Conservation (phyloP, 305 asterid genomes). For the Nicotiana rustica region DNA sequence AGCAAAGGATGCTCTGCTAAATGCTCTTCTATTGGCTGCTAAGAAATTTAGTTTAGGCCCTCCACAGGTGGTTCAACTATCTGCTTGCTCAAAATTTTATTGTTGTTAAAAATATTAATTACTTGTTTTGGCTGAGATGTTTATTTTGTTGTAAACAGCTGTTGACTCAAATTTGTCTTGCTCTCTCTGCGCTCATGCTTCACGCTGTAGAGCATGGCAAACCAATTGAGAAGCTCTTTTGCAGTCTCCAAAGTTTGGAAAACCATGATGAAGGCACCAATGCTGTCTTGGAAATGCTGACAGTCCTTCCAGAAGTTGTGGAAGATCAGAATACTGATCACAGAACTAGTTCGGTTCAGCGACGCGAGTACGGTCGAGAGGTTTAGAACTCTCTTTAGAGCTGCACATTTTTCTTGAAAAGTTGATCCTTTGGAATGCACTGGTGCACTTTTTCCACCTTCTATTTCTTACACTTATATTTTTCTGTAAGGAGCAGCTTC, state of each 20-base stretch:
- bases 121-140: slow-evolving; percentile 42
- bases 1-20: slow-evolving; percentile 75
- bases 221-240: slow-evolving; percentile 80
- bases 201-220: slow-evolving; percentile 77
- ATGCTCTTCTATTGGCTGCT: slow-evolving; percentile 86
- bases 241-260: slow-evolving; percentile 75
- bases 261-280: slow-evolving; percentile 69
- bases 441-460: slow-evolving; percentile 24
- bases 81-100: slow-evolving; percentile 16
- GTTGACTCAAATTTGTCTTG: slow-evolving; percentile 92
- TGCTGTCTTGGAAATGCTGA: slow-evolving; percentile 82
- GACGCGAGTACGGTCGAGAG: slow-evolving; percentile 79
- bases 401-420: neutral
- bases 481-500: slow-evolving; percentile 69
- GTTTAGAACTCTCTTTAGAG: slow-evolving; percentile 48
- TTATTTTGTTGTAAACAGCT: slow-evolving; percentile 60
- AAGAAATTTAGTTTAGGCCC: slow-evolving; percentile 84
- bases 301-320: slow-evolving; percentile 87
- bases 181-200: slow-evolving; percentile 78
- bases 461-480: slow-evolving; percentile 44
- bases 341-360: slow-evolving; percentile 57
- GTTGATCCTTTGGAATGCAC: neutral
- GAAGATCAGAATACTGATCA: slow-evolving; percentile 71
- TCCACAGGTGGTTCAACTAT: slow-evolving; percentile 66
- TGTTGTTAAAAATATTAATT: neutral